These are phyloP conservation scores for Fragosphaeria purpurea DNA, from an alignment of 2,329 filamentous ascomycete species.

Conservation along the genomic window DNA sequence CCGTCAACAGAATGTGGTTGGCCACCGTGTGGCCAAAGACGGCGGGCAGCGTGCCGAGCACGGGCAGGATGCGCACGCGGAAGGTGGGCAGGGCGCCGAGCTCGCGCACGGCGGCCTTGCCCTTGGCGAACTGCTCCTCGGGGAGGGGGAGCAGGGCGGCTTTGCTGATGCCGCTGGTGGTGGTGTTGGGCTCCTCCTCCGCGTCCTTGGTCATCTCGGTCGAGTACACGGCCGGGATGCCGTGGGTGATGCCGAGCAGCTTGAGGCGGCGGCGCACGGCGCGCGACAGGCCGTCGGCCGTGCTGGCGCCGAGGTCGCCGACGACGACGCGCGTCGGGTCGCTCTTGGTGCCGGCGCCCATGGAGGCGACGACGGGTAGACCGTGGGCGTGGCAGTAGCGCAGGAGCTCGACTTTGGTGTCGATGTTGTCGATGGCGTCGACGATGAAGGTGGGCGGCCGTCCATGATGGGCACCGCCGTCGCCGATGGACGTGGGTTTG, in stretches of 20 bases:
- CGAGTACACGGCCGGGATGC: constrained; percentile 87
- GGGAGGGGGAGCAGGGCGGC: constrained; percentile 77
- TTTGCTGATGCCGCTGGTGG: constrained; percentile 76
- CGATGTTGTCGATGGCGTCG: constrained; percentile 97
- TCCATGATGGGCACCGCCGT: neutral
- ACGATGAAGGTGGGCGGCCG: constrained; percentile 70
- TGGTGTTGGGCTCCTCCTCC: too few relatives aligned
- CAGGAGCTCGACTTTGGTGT: constrained; percentile 85
- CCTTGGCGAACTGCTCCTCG: constrained; percentile 81
- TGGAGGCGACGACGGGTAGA: constrained; percentile 80
- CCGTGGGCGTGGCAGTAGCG: constrained; percentile 74
- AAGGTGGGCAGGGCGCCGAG: constrained; percentile 87
- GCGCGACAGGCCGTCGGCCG: constrained; percentile 80
- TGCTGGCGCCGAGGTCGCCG: constrained; percentile 80
- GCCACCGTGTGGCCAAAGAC: constrained; percentile 87
- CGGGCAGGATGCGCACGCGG: constrained; percentile 85
- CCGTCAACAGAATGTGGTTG: constrained; percentile 81
- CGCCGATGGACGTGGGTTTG: neutral
- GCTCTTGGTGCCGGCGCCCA: constrained; percentile 94
- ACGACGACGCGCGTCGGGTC: constrained; percentile 75
- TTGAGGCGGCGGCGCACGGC: constrained; percentile 74
- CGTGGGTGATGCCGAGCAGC: constrained; percentile 64
- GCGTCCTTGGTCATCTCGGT: constrained; percentile 44
- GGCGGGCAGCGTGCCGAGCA: constrained; percentile 93
- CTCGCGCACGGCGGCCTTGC: constrained; percentile 61